Percentiles rank a stretch among this genome's conserved stretches.
Evolutionary conservation across 176 grass and related monocot species (phyloP).

Genomic region (Oryza glumipatula): DNA sequence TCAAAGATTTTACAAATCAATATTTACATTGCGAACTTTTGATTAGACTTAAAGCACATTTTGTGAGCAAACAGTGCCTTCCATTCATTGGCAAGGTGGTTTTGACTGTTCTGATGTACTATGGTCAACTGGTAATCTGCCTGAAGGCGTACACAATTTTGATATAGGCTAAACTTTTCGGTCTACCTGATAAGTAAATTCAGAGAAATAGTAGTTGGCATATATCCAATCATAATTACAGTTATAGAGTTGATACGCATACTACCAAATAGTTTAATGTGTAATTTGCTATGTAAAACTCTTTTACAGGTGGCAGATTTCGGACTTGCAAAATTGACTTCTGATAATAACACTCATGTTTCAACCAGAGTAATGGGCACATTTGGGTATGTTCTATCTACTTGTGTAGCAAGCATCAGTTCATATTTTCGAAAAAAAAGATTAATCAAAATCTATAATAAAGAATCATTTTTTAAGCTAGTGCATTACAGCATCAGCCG

Average conservation of each 20-base stretch:
- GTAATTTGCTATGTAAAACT: conserved; percentile 18
- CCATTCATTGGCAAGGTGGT: neutral
- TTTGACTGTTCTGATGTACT: neutral
- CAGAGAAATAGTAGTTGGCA: neutral
- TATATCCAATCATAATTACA: conserved; percentile 29
- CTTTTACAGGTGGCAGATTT: conserved; percentile 92
- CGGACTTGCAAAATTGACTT: conserved; percentile 86
- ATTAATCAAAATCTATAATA: conserved; percentile 12
- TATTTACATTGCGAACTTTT: neutral
- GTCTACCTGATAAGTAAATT: conserved; percentile 29
- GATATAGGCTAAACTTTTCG: conserved; percentile 11
- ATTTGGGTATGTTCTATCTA: conserved; percentile 69
- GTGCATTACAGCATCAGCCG: neutral
- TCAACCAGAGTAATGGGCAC: conserved; percentile 96
- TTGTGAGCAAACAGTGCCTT: neutral
- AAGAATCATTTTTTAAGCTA: neutral
- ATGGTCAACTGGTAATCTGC: neutral
- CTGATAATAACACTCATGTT: conserved; percentile 89
- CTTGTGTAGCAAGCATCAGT: conserved; percentile 14
- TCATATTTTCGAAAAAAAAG: conserved; percentile 5
- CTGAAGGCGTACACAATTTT: neutral
- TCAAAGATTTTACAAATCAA: neutral
- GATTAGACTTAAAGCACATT: neutral
- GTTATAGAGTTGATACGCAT: conserved; percentile 21
- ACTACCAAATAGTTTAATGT: neutral